Evolutionary conservation across 1,139 yeast species (phyloP), one percentile per base, ranked within the genome.

Genomic region (Zygoascus meyerae): DNA sequence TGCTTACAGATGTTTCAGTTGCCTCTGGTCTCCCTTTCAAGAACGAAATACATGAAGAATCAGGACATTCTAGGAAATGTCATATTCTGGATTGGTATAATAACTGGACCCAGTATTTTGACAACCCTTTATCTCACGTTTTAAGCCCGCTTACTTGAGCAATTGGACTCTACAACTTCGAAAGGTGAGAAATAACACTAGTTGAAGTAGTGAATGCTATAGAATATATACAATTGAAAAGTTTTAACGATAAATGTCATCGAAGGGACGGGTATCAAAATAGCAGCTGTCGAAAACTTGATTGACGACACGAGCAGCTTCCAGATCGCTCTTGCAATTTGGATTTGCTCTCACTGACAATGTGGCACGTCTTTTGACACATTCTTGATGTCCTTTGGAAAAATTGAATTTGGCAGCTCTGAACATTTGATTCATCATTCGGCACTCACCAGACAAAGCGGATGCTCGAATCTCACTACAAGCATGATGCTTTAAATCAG

Each of bases 401-500:
- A 86, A 78, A 52, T 77, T 72, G 48, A 80, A 41, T 77, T 82
- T 54, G 39, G 66, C 64, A 38, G 64, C 65, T 60, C 83, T 77
- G 52, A 78, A 76, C 55, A 92, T 81, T 63, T 92, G 96, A 57
- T 84, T 85, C 78, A 84, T 78, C 59, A 92, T 80, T 33, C 97
- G 76, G 66, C 99, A 92, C 63, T 92, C 99, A 7, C 99, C 99
- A 59, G 95, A 85, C 34, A 92, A 72, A 61, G 86, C 83, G 11
- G 95, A 83, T 0, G 98, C 98, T 51, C 99, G 73, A 45, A 92
- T 87, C 67, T 92, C 98, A 0, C 97, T 83, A 65, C 98, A 94
- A 0, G 98, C 98, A 63, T 92, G 98, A 61, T 92, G 98, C 59
- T 79, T 79, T 61, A 94, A 71, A 64, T 92, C 79, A 48, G 74